Evolutionary conservation across 352 stramenopile species (phyloP), one percentile per base, ranked within the genome.

Genomic region (Phytopythium oedochilum): DNA sequence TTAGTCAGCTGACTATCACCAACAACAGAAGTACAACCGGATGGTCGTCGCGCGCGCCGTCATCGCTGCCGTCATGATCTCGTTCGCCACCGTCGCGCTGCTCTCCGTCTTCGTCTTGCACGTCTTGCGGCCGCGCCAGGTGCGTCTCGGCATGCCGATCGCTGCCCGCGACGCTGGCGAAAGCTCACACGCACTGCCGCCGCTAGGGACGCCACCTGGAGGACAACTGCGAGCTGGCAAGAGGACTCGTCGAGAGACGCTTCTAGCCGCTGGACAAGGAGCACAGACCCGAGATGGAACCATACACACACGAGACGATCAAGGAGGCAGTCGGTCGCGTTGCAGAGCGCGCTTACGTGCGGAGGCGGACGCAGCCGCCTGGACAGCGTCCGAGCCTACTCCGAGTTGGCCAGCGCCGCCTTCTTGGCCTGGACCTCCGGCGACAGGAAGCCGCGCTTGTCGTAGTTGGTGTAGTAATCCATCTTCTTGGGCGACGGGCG

Each of bases 371-470:
- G n/a, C n/a, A n/a, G n/a, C n/a, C n/a, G n/a, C n/a, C n/a, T n/a
- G n/a, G n/a, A n/a, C 29, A 3, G 1, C 6, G 1, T 12, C 1
- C 29, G 12, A 28, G 32, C 75, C 70, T 84, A 84, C 70, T 84
- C 63, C 48, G 67, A 68, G 56, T 65, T 66, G 50, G 71, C 74
- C 32, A 88, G 61, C 47, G 72, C 42, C 42, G 42, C 73, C 68
- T 94, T 90, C 73, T 92, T 87, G 57, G 97, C 84, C 87, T 98
- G 96, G 56, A 98, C 91, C 76, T 98, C 88, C 0, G 96, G 92
- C 68, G 94, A 97, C 61, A 99, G 71, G 83, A 99, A 99, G 46
- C 97, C 97, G 60, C 96, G 83, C 67, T 98, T 97, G 38, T 96
- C 87, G 71, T 90, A 97, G 82, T 98, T 83, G 34, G 92, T 96